These are phyloP conservation scores for Microstegium vimineum DNA, from an alignment of 176 grass and related monocot species.

Conservation along the genomic window DNA sequence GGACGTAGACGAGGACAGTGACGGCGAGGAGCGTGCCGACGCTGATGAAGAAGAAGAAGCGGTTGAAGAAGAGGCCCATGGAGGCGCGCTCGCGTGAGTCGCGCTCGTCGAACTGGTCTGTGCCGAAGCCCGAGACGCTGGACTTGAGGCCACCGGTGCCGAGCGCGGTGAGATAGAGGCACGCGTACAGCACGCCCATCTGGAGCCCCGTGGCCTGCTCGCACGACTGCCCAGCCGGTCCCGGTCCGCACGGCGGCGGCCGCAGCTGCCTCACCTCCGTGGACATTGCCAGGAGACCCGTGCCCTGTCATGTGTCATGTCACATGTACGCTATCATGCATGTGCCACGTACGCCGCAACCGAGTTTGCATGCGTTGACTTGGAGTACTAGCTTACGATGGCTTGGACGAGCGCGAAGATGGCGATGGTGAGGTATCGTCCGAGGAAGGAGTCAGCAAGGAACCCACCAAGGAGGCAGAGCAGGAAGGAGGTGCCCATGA, in stretches of 20 bases:
- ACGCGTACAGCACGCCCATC: constrained; percentile 65
- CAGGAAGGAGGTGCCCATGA: constrained; percentile 92
- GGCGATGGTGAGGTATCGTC: constrained; percentile 86
- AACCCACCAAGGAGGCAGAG: constrained; percentile 88
- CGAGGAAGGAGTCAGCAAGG: constrained; percentile 88
- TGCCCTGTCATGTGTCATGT: constrained; percentile 44
- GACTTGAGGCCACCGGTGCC: constrained; percentile 86
- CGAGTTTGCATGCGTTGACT: background rate
- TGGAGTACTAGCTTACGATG: constrained; percentile 27
- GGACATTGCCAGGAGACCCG: constrained; percentile 48
- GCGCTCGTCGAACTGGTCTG: constrained; percentile 84
- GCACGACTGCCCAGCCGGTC: constrained; percentile 12
- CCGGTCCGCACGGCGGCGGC: constrained; percentile 43
- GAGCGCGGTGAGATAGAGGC: constrained; percentile 71
- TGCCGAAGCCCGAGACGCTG: constrained; percentile 81
- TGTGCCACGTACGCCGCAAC: too few relatives aligned
- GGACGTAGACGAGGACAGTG: constrained; percentile 80
- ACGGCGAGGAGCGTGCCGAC: constrained; percentile 64
- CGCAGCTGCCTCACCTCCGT: constrained; percentile 58
- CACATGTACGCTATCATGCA: background rate
- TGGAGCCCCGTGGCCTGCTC: constrained; percentile 49
- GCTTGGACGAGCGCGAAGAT: constrained; percentile 70
- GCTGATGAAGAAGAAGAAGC: constrained; percentile 85
- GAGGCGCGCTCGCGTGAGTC: constrained; percentile 53
- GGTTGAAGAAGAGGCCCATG: constrained; percentile 80